Base-by-base conservation (phyloP, 306 rosid species). In the Corylus heterophylla region DNA sequence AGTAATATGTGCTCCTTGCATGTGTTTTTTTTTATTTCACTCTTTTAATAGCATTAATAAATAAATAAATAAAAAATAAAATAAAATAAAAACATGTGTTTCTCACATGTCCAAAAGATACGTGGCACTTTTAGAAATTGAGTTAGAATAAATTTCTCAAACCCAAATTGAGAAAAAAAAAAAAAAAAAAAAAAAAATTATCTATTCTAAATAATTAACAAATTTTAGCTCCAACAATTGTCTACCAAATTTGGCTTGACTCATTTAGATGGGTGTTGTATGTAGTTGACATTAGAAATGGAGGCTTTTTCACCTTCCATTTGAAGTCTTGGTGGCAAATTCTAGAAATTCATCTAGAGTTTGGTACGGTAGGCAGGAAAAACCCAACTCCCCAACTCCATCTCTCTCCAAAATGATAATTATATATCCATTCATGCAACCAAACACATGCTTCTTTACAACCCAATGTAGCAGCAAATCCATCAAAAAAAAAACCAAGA, bases 361-460 rank as follows among this genome's bases (percentile, higher is more conserved):
- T 81, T 70, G 96, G 84, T 83, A 63, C 64, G 29, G 79, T 91
- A 75, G 94, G 91, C 81, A 35, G 1, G 90, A 83, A 83, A 66
- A 79, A 78, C 29, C 73, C 70, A 77, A 81, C 69, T 16, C 51
- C 31, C 2, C 27, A 37, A 8, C 16, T 31, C 14, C 51, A 42
- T 20, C 51, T 67, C 16, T 67, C 3, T 14, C n/a, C 70, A 64
- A 35, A 64, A 64, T 64, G 70, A 64, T 35, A 35, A 10, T 22
- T 22, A 22, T 18, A 29, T 67, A 2, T 17, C 14, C 51, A 9
- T 4, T 12, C 31, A 68, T 8, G 29, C 16, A 18, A 67, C 12
- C 72, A 0, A 17, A 3, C 4, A 39, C 29, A 42, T 6, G 6
- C 14, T 56, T 51, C 59, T 63, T 79, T 39, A 67, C 80, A 61